Evolutionary conservation across 441 rosid genomes (phyloP).

Genomic region (Pelargonium citronellum): DNA sequence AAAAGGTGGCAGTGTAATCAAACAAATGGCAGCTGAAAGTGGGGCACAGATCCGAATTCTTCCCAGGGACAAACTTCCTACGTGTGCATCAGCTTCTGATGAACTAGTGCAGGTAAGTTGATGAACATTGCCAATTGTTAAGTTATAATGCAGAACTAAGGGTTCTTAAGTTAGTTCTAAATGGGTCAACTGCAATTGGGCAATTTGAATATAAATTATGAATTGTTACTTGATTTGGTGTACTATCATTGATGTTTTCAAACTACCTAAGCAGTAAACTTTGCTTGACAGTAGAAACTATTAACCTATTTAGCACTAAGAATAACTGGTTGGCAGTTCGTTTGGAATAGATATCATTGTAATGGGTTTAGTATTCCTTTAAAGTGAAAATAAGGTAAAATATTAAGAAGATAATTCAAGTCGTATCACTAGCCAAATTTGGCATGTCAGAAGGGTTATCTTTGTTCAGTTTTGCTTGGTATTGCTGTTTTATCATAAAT

Average conservation of each 20-base stretch:
- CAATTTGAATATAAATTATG: not conserved
- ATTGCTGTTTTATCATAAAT: not conserved
- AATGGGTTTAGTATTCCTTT: not conserved
- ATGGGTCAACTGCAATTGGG: not conserved
- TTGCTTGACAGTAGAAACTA: not conserved
- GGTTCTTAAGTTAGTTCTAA: not conserved
- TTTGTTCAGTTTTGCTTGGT: not conserved
- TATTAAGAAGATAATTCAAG: not conserved
- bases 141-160: not conserved
- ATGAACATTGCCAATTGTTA: not conserved
- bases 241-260: not conserved
- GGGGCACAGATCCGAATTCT: constrained; percentile 65
- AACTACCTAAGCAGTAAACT: not conserved
- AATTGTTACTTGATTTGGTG: not conserved
- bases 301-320: not conserved
- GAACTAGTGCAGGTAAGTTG: constrained; percentile 53
- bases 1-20: constrained; percentile 57
- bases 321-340: not conserved
- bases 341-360: not conserved
- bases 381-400: not conserved
- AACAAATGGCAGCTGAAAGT: constrained; percentile 54
- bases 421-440: not conserved
- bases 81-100: constrained; percentile 46
- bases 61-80: constrained; percentile 62
- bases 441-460: not conserved